Base-by-base conservation (phyloP, 2,329 filamentous ascomycete species). In the Alternaria postmessia region DNA sequence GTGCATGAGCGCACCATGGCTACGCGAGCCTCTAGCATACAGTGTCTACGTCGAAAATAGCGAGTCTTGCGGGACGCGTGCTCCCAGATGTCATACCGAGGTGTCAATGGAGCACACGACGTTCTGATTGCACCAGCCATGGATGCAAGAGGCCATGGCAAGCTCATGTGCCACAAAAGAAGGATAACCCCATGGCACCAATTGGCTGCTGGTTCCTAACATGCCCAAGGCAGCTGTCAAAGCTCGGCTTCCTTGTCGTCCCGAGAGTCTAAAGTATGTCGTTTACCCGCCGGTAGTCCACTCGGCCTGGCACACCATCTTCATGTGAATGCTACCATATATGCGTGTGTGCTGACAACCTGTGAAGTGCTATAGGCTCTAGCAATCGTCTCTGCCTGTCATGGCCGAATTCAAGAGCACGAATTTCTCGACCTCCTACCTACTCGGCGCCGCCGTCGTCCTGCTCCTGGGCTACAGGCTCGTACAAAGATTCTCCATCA, bases 321-420 rank as follows among this genome's bases (percentile, higher is more conserved):
- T 39, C 61, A 54, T 47, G 39, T 61, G 54, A 51, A 51, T n/a
- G 36, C 43, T 46, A 43, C 55, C 34, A 26, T 42, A 57, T 62
- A 62, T 58, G 41, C 44, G 22, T 32, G 24, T 24, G 24, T 42
- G 34, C 61, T 51, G 36, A 51, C 48, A 32, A 47, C 42, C 34
- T 7, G 30, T 22, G 18, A 46, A 51, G 48, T 22, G 18, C 28
- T 12, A 48, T 26, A 49, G 12, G 16, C 36, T 20, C 54, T 42
- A 16, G 32, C 9, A 24, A 32, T 24, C 20, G n/a, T 48, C 12
- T 26, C 49, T 32, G 53, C 44, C 58, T 57, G 62, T 54, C 58
- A 77, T 76, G 74, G 56, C 72, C 43, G 53, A 69, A 20, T 36
- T 65, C 18, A 41, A 67, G 14, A 60, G 62, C 41, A 46, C 59